Evolutionary conservation across 2,329 filamentous ascomycete species (phyloP), one percentile per base, ranked within the genome.

Genomic region (Bipolaris bicolor): DNA sequence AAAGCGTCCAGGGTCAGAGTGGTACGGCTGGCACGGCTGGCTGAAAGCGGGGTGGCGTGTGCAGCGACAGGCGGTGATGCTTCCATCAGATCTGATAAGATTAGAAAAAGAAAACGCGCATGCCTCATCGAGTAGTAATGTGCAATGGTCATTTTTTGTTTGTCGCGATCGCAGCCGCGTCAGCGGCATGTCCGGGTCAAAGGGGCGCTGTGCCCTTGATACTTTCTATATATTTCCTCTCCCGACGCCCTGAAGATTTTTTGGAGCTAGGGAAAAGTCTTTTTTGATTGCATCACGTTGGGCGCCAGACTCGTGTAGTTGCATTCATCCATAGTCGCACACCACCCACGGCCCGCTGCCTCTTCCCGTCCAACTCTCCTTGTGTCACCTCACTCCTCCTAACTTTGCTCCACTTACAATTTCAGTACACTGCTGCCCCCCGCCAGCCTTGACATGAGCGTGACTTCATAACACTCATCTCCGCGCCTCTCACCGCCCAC

Each of bases 41-140:
- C 62, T 51, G 55, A 41, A 48, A 52, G 39, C 48, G 52, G 60
- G 58, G 49, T 52, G 58, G 50, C 33, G 31, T 52, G 49, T 26
- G 49, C 33, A 61, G 22, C 22, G 58, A 54, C 55, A 50, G 56
- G 57, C 47, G 15, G 56, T 48, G 43, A 57, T 36, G 52, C 40
- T 55, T 60, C 57, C 44, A 67, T 70, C 64, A 58, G 66, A 73
- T 73, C 63, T 58, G 68, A 69, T 65, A 68, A 68, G 63, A 64
- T 66, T 59, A 49, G 10, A 10, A 39, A 24, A 34, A 39, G 16
- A 39, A 24, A 34, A 34, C 15, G 36, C 40, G 43, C n/a, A 53
- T 16, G n/a, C 39, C n/a, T 20, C n/a, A 26, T 37, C 45, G 11
- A 41, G 47, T 41, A 36, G 41, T 13, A 50, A 24, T 50, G 26